phyloP scores from a whole-genome alignment of 352 stramenopile genomes.

The Phytophthora tentaculata region DNA sequence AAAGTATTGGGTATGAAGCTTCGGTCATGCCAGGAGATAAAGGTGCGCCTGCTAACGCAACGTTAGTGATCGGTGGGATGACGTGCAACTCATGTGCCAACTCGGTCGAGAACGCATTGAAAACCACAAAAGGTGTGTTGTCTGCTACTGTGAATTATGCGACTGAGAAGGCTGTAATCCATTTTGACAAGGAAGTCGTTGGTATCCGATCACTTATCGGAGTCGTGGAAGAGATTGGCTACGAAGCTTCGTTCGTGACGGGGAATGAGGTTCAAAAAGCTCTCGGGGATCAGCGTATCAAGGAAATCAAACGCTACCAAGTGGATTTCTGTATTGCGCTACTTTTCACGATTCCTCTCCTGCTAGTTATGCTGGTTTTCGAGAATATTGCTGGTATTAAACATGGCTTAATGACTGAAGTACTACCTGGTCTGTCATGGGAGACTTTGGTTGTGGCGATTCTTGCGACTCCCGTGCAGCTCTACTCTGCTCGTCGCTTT shows the following conservation, averaged over 20 bases:
- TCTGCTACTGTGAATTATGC: slow-evolving; percentile 79
- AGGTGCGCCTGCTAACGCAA: slow-evolving; percentile 52
- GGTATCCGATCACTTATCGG: slow-evolving; percentile 82
- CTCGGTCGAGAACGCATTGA: slow-evolving; percentile 81
- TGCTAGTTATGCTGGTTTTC: slow-evolving; percentile 90
- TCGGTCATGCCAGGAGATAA: slow-evolving; percentile 65
- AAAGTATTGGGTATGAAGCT: slow-evolving; percentile 42
- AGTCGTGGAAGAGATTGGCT: slow-evolving; percentile 62
- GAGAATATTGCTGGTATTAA: slow-evolving; percentile 63
- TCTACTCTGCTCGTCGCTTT: slow-evolving; percentile 93
- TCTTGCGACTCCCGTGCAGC: slow-evolving; percentile 95
- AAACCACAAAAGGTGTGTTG: slow-evolving; percentile 66
- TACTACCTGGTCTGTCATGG: slow-evolving; percentile 63
- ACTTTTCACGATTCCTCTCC: slow-evolving; percentile 93
- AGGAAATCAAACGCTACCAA: slow-evolving; percentile 74
- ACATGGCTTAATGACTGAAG: slow-evolving; percentile 46
- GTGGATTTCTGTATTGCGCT: slow-evolving; percentile 82
- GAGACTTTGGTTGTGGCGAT: slow-evolving; percentile 69
- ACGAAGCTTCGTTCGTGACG: slow-evolving; percentile 35
- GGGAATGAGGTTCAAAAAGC: slow-evolving; percentile 64
- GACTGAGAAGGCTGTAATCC: slow-evolving; percentile 76
- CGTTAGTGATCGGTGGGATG: slow-evolving; percentile 82
- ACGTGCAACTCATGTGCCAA: slow-evolving; percentile 90
- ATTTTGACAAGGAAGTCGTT: slow-evolving; percentile 68
- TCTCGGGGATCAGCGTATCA: slow-evolving; percentile 71